Evolutionary conservation across 441 rosid species (phyloP), one percentile per base, ranked within the genome.

Genomic region (Eruca vesicaria): DNA sequence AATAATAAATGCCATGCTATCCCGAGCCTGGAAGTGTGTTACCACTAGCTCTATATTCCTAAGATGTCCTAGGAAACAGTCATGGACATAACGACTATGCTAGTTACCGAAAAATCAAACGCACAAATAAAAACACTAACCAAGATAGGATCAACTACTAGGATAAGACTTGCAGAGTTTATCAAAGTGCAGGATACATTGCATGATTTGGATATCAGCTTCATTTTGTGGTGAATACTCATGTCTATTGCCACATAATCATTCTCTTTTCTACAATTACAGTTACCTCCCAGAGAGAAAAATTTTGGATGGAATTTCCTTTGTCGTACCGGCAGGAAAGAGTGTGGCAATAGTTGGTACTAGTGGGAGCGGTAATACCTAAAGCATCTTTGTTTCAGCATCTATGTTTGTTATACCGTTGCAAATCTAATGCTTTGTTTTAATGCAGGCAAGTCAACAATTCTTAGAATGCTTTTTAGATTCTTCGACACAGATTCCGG

Each of bases 261-360:
- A 56, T 71, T 63, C 19, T 60, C 35, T 73, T 61, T 78, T 69
- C 62, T 68, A 59, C 72, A 18, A 35, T 63, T 64, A 64, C 87
- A 96, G 98, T 86, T 94, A 94, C 84, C 79, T 87, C 79, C 69
- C 81, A 28, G 98, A 88, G 71, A 86, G 98, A 76, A 94, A 88
- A 82, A 92, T 92, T 78, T 91, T 94, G 73, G 89, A 94, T 76
- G 97, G 97, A 73, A 84, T 94, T 72, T 89, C 97, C 65, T 94
- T 94, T 85, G 76, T 79, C 63, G 90, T 92, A 64, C 94, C 97
- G 21, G 93, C 97, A 71, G 98, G 97, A 70, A 92, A 90, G 81
- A 94, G 97, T 82, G 92, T 92, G 78, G 98, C 98, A 69, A 90
- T 94, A 68, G 97, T 92, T 80, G 97, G 98, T 73, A 92, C 98